Base-by-base conservation (phyloP, 371 early-diverging fungal genomes). In the Mucor racemosus region DNA sequence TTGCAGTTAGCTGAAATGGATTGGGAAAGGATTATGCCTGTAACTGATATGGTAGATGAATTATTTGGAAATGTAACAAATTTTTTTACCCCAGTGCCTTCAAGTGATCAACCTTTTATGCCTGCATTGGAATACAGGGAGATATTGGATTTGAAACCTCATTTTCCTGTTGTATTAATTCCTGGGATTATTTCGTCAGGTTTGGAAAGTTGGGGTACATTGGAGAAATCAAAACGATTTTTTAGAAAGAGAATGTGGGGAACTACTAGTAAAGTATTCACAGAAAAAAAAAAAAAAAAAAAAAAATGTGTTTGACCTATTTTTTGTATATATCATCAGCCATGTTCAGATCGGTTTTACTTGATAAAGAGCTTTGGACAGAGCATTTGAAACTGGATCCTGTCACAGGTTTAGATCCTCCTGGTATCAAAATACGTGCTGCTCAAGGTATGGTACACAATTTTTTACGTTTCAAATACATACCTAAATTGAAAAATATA, bases 221-320 rank as follows among this genome's bases (percentile, higher is more conserved):
- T 84, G 8, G 86, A 88, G 66, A 92, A 92, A 60, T 88, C 90
- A 26, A 81, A 86, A 59, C 86, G 88, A 35, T 94, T 92, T 69
- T 96, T 95, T 76, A 79, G 97, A 67, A 93, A 95, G 73, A 81
- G 95, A 46, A 86, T 98, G 81, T 98, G 98, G 98, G 98, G 98
- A 19, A 94, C 88, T 15, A 84, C 80, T 33, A 85, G 89, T 89
- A 82, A 68, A n/a, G 50, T 50, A 77, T 41, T 38, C 38, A 38
- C 9, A 6, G 36, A n/a, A n/a, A n/a, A n/a, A n/a, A n/a, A n/a
- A n/a, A n/a, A n/a, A n/a, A n/a, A n/a, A 3, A 26, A 26, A 26
- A 26, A 26, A 3, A 26, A 26, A 26, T 3, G 3, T 26, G 26
- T 26, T 26, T 26, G 26, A 26, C 1, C 1, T 26, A 3, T 11